A percentile compares a stretch with the other conserved stretches of the same genome.
Evolutionary conservation across 495 filamentous ascomycete species (phyloP).

Genomic region (Penicillium diatomitis): DNA sequence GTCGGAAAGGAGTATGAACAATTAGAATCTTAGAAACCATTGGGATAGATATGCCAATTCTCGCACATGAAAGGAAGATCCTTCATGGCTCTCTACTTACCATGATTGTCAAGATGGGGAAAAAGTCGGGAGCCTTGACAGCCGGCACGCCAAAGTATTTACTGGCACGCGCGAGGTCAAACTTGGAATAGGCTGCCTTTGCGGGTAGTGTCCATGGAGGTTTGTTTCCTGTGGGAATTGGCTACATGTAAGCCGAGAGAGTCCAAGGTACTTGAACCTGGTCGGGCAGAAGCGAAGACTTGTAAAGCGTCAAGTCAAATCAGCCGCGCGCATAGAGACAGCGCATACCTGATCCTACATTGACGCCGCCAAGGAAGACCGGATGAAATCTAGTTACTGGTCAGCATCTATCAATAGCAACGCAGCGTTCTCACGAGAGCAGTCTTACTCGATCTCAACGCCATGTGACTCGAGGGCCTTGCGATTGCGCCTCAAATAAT

Average conservation of each 20-base stretch:
- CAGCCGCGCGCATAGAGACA: neutral
- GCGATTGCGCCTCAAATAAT: conserved; percentile 47
- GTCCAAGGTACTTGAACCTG: too few relatives aligned
- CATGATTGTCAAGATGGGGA: conserved; percentile 43
- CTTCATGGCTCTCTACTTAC: conserved; percentile 7
- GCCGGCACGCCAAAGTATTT: conserved; percentile 41
- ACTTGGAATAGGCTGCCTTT: conserved; percentile 49
- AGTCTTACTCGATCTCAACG: conserved; percentile 52
- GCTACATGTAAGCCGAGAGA: too few relatives aligned
- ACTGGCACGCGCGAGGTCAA: conserved; percentile 47
- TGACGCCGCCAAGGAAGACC: conserved; percentile 66
- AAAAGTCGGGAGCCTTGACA: conserved; percentile 38
- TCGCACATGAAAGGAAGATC: neutral
- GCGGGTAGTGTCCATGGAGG: conserved; percentile 63
- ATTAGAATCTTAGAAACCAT: too few relatives aligned
- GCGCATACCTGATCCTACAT: conserved; percentile 47
- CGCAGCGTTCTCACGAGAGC: neutral
- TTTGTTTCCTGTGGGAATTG: conserved; percentile 46
- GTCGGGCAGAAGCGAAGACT: neutral
- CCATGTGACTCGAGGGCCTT: conserved; percentile 43
- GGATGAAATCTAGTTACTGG: conserved; percentile 48
- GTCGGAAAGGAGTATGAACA: neutral
- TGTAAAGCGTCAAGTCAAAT: neutral
- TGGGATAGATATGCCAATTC: too few relatives aligned
- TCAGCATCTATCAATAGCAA: conserved; percentile 1